Conservation (phyloP, 371 early-diverging fungal genomes). For the Blastocladiella emersonii region DNA sequence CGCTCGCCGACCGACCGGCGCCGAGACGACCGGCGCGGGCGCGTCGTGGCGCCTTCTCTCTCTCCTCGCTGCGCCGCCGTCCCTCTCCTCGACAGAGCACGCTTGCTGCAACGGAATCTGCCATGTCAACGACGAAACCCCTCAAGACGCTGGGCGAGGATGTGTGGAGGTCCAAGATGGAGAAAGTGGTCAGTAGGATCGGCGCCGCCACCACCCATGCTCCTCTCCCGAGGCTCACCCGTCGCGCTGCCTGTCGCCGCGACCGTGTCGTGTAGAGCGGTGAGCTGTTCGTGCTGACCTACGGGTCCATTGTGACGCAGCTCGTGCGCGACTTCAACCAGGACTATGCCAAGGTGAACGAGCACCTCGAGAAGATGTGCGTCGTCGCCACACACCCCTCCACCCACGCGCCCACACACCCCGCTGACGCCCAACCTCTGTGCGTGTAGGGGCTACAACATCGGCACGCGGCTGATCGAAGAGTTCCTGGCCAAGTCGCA, state of each 20-base stretch:
- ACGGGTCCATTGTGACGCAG: conserved; percentile 91
- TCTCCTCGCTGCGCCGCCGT: too few relatives aligned
- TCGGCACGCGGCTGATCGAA: conserved; percentile 88
- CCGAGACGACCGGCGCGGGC: too few relatives aligned
- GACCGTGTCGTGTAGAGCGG: conserved; percentile 45
- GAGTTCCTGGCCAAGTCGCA: conserved; percentile 83
- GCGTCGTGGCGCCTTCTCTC: too few relatives aligned
- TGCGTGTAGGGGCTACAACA: conserved; percentile 79
- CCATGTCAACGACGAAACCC: not conserved
- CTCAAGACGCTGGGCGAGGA: conserved; percentile 62
- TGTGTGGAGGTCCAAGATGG: conserved; percentile 83
- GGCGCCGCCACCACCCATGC: too few relatives aligned
- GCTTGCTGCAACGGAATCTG: not conserved
- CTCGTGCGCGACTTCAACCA: conserved; percentile 80
- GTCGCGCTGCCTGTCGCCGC: not conserved
- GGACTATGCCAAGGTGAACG: conserved; percentile 81
- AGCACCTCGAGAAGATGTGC: conserved; percentile 91
- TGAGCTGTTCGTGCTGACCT: conserved; percentile 94
- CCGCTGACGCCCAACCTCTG: not conserved
- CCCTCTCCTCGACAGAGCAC: too few relatives aligned
- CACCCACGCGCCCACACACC: not conserved
- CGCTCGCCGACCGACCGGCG: too few relatives aligned
- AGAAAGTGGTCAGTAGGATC: conserved; percentile 77
- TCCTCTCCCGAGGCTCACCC: not conserved
- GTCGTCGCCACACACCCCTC: not conserved